A percentile compares a stretch with the other conserved stretches of the same genome.
Conservation (phyloP, 371 early-diverging fungal genomes). For the Apophysomyces trapeziformis region DNA sequence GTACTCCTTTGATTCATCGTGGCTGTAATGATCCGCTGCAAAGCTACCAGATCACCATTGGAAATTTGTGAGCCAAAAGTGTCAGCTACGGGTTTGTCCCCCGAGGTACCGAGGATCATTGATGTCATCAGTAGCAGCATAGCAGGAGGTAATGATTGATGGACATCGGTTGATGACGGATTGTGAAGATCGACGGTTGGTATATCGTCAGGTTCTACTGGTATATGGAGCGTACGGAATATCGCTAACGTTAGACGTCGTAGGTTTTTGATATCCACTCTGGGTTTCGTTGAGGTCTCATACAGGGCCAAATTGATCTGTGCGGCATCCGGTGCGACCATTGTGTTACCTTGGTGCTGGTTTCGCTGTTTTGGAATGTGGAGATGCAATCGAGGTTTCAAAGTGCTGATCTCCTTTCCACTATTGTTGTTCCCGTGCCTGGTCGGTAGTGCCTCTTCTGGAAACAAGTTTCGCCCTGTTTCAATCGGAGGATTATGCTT, state of each 20-base stretch:
- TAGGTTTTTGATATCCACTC: conserved; percentile 33
- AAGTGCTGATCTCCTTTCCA: background rate
- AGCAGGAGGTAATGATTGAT: conserved; percentile 37
- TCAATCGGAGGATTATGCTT: conserved; percentile 14
- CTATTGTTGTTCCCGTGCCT: conserved; percentile 8
- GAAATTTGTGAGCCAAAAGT: conserved; percentile 51
- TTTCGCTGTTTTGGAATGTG: conserved; percentile 25
- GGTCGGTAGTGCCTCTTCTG: conserved; percentile 1
- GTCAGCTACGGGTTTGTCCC: conserved; percentile 47
- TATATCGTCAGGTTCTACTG: conserved; percentile 33
- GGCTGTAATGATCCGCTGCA: conserved; percentile 45
- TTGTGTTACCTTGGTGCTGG: conserved; percentile 1
- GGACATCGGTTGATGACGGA: conserved; percentile 31
- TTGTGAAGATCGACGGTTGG: conserved; percentile 35
- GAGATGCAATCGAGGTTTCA: conserved; percentile 12
- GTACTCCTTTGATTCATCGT: conserved; percentile 37
- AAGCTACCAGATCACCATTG: conserved; percentile 49
- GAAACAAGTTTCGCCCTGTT: background rate
- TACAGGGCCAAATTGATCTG: conserved; percentile 1
- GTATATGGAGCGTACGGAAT: conserved; percentile 36
- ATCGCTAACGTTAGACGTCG: conserved; percentile 39
- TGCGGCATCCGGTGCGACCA: conserved; percentile 5
- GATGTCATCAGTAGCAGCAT: conserved; percentile 47
- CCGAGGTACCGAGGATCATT: conserved; percentile 51
- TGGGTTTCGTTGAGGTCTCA: conserved; percentile 42